phyloP scores from a whole-genome alignment of 768 basidiomycete species.

The Tephrocybe sp. region DNA sequence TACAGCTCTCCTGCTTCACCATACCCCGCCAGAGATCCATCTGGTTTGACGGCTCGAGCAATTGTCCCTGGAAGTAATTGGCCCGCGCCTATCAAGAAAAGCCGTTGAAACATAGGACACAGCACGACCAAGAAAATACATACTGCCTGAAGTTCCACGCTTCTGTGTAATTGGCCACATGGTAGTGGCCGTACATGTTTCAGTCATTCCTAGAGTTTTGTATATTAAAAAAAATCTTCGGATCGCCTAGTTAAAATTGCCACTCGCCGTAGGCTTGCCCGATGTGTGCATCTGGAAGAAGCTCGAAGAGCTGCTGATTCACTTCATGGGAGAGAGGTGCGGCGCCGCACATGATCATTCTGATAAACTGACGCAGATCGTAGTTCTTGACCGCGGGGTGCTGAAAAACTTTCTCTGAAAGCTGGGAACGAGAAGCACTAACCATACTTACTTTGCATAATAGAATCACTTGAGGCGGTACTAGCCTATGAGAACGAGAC shows the following conservation, averaged over 20 bases:
- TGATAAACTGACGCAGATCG: conserved; percentile 41
- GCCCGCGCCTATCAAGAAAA: conserved; percentile 42
- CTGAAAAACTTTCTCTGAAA: conserved; percentile 24
- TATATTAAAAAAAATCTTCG: not conserved
- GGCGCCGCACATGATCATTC: conserved; percentile 55
- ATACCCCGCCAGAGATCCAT: conserved; percentile 55
- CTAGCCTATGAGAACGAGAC: conserved; percentile 34
- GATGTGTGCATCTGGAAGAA: conserved; percentile 54
- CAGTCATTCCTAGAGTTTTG: conserved; percentile 57
- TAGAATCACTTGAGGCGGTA: conserved; percentile 57
- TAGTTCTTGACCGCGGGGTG: conserved; percentile 53
- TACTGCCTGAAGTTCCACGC: conserved; percentile 54
- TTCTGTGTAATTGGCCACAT: conserved; percentile 49
- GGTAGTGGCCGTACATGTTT: conserved; percentile 52
- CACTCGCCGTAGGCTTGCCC: conserved; percentile 57
- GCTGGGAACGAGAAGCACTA: not conserved
- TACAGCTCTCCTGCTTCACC: conserved; percentile 64
- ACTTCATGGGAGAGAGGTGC: conserved; percentile 59
- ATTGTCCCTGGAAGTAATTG: conserved; percentile 54
- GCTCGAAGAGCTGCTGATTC: conserved; percentile 43
- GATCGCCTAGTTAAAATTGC: not conserved
- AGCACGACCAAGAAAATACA: conserved; percentile 2
- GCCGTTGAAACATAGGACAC: not conserved
- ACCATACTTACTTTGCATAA: conserved; percentile 49
- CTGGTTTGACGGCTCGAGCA: conserved; percentile 54